Conservation (phyloP, 2,329 filamentous ascomycete genomes). For the Blastomyces silverae region DNA sequence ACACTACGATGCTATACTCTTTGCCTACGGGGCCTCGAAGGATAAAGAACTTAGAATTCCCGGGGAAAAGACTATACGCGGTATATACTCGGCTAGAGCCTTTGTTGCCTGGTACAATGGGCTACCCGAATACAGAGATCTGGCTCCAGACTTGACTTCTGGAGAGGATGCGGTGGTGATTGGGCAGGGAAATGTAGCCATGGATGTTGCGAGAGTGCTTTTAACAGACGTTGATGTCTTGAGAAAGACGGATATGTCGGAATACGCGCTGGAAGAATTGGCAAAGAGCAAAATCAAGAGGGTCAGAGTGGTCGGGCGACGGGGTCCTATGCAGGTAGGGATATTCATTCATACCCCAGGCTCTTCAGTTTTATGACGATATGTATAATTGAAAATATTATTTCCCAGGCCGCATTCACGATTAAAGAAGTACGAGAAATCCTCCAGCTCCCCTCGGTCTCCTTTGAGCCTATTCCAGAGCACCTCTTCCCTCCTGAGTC, state of each 20-base stretch:
- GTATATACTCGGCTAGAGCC: conserved; percentile 78
- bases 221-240: conserved; percentile 68
- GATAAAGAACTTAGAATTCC: conserved; percentile 73
- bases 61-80: conserved; percentile 63
- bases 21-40: conserved; percentile 84
- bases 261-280: conserved; percentile 69
- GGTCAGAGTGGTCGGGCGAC: conserved; percentile 79
- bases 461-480: conserved; percentile 62
- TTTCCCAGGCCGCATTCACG: conserved; percentile 71
- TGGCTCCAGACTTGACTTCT: conserved; percentile 65
- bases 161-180: conserved; percentile 82
- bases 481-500: conserved; percentile 56
- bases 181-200: conserved; percentile 90
- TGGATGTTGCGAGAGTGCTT: conserved; percentile 86
- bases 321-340: conserved; percentile 76
- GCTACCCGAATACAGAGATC: conserved; percentile 67
- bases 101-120: conserved; percentile 99
- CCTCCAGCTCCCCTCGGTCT: conserved; percentile 65
- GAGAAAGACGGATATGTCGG: conserved; percentile 79
- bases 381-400: conserved; percentile 13
- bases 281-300: conserved; percentile 65
- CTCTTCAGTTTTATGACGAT: background rate
- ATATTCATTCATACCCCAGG: background rate
- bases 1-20: conserved; percentile 86
- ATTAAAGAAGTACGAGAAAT: conserved; percentile 92